These are phyloP conservation scores for Penicillium palitans DNA, from an alignment of 2,329 filamentous ascomycete species.

Conservation along the genomic window DNA sequence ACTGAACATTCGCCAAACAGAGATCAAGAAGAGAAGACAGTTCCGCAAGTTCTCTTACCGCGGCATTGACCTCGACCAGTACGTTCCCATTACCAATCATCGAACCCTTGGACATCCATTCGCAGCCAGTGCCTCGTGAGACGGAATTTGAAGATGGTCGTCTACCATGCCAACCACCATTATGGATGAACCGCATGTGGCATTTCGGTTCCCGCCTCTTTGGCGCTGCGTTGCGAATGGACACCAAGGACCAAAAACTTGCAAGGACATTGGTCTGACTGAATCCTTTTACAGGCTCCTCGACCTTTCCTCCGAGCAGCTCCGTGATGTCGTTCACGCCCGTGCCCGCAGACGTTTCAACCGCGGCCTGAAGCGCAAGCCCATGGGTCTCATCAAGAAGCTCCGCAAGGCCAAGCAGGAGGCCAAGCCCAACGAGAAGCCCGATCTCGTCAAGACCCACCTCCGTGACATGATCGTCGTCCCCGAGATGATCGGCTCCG, in stretches of 20 bases:
- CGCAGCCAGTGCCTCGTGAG: constrained; percentile 11
- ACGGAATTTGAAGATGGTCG: constrained; percentile 9
- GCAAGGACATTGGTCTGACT: constrained; percentile 25
- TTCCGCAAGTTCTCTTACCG: constrained; percentile 99
- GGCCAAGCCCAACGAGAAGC: constrained; percentile 99
- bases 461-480: constrained; percentile 99
- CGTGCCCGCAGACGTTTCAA: constrained; percentile 99
- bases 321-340: constrained; percentile 98
- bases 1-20: constrained; percentile 50
- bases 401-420: constrained; percentile 99
- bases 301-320: constrained; percentile 96
- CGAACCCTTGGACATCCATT: constrained; percentile 10
- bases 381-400: constrained; percentile 99
- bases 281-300: constrained; percentile 70
- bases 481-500: constrained; percentile 98
- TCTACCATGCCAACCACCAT: background rate
- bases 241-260: background rate
- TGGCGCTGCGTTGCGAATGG: constrained; percentile 5
- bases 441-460: constrained; percentile 98
- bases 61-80: constrained; percentile 99
- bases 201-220: constrained; percentile 9
- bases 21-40: constrained; percentile 99
- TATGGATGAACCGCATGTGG: background rate
- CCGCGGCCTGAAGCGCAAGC: constrained; percentile 99
- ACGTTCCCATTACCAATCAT: constrained; percentile 51